phyloP scores from a whole-genome alignment of 352 stramenopile genomes.

The Phytophthora pini region DNA sequence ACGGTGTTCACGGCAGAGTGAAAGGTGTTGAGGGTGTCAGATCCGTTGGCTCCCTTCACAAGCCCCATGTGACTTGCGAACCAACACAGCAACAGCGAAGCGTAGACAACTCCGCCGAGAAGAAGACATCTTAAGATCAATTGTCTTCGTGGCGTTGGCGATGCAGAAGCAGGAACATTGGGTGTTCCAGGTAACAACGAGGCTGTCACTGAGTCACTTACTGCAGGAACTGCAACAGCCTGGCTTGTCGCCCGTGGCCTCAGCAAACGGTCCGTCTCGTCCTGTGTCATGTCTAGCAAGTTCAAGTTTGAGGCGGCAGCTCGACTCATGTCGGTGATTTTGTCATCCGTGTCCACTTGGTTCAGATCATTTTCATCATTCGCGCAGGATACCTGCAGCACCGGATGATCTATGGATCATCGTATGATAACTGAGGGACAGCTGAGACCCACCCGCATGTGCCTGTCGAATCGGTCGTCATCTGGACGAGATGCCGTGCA shows the following conservation, averaged over 20 bases:
- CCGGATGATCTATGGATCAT: slow-evolving; percentile 5
- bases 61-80: slow-evolving; percentile 12
- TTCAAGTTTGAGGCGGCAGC: slow-evolving; percentile 12
- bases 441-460: slow-evolving; percentile 14
- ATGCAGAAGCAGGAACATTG: background rate
- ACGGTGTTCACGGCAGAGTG: slow-evolving; percentile 14
- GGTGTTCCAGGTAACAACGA: slow-evolving; percentile 1
- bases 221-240: background rate
- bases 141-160: slow-evolving; percentile 2
- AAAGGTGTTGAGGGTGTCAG: slow-evolving; percentile 1
- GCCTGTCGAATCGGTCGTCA: slow-evolving; percentile 8
- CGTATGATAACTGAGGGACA: no score
- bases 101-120: slow-evolving; percentile 19
- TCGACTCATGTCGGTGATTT: slow-evolving; percentile 5
- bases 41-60: slow-evolving; percentile 8
- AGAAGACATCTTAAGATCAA: slow-evolving; percentile 15
- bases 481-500: slow-evolving; percentile 2
- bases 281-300: slow-evolving; percentile 22
- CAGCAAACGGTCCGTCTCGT: slow-evolving; percentile 15
- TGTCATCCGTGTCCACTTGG: slow-evolving; percentile 17
- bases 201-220: slow-evolving; percentile 3
- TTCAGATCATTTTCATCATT: slow-evolving; percentile 10
- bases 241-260: slow-evolving; percentile 7
- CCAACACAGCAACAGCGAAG: slow-evolving; percentile 20
- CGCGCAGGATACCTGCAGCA: slow-evolving; percentile 3